Evolutionary conservation across 306 rosid genomes (phyloP), one percentile per base, ranked within the genome.

Genomic region (Begonia fuchsioides): DNA sequence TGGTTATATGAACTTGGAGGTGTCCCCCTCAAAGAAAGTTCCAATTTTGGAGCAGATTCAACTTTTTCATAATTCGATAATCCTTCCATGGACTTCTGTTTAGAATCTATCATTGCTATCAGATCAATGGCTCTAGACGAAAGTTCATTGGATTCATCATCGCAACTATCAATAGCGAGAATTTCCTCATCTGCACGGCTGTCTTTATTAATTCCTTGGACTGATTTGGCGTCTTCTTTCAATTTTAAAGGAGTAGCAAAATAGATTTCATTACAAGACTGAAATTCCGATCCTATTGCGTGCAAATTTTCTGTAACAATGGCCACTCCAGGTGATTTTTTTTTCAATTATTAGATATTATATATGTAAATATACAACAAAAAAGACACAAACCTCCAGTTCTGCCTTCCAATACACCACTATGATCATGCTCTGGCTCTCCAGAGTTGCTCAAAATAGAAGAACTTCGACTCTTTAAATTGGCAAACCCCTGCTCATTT

Each of bases 61-160:
- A 49, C 56, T 57, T 55, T 58, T 64, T 52, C 64, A 64, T 39
- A 50, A 64, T 60, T 38, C 46, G 62, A 62, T 18, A 44, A 32
- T 59, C 60, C 67, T 64, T 55, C 20, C 15, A 45, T 61, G 52
- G 57, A 65, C 51, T 49, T 69, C 1, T 76, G 67, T 43, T 53
- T 38, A 63, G 59, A 57, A 44, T 66, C 72, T 63, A 86, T 71
- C 46, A 66, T 59, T 17, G 86, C 77, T 59, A 86, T 79, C 67
- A 86, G 70, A 70, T 81, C 86, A 59, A 79, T 68, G 48, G 72
- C 88, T 56, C 72, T 75, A 19, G 53, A n/a, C 32, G 64, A 65
- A n/a, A 71, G 73, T 60, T 79, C 75, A 49, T 12, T 40, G 15
- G 26, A 47, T 58, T 69, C 71, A 64, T 64, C 51, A 56, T 46